Evolutionary conservation across 2,329 filamentous ascomycete species (phyloP).

Genomic region (Colletotrichum limetticola): DNA sequence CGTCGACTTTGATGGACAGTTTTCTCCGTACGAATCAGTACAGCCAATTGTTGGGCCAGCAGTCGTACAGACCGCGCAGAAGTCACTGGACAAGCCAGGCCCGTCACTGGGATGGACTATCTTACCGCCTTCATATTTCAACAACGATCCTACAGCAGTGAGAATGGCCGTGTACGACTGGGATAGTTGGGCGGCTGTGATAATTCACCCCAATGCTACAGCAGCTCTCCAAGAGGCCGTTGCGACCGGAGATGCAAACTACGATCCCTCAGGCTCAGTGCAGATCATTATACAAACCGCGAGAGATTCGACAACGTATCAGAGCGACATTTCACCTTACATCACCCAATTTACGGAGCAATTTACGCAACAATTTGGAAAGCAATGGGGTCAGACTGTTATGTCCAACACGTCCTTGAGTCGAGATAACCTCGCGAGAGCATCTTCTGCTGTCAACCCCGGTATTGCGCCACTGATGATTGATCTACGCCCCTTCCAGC

Average conservation of each 20-base stretch:
- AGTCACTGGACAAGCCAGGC: slow-evolving; percentile 50
- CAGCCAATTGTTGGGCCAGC: slow-evolving; percentile 66
- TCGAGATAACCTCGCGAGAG: slow-evolving; percentile 42
- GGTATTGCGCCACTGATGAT: slow-evolving; percentile 45
- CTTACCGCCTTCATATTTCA: slow-evolving; percentile 60
- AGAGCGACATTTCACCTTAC: slow-evolving; percentile 63
- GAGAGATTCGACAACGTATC: slow-evolving; percentile 65
- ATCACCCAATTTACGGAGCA: slow-evolving; percentile 58
- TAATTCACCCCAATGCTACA: slow-evolving; percentile 72
- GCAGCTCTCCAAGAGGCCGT: slow-evolving; percentile 65
- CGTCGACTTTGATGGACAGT: slow-evolving; percentile 71
- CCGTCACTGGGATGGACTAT: slow-evolving; percentile 62
- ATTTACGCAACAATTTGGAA: slow-evolving; percentile 60
- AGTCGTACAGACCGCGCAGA: slow-evolving; percentile 56
- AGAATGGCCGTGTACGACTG: slow-evolving; percentile 69
- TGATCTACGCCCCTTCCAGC: slow-evolving; percentile 70
- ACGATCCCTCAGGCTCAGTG: slow-evolving; percentile 68
- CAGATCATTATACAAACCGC: slow-evolving; percentile 67
- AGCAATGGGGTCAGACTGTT: slow-evolving; percentile 52
- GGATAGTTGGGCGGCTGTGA: slow-evolving; percentile 68
- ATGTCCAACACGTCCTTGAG: slow-evolving; percentile 51
- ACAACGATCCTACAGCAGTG: slow-evolving; percentile 65
- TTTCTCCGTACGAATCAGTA: slow-evolving; percentile 60
- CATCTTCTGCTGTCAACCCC: slow-evolving; percentile 44
- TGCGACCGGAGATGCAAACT: slow-evolving; percentile 63